Evolutionary conservation across 2,329 filamentous ascomycete genomes (phyloP).

Genomic region (Pezicula neosporulosa): DNA sequence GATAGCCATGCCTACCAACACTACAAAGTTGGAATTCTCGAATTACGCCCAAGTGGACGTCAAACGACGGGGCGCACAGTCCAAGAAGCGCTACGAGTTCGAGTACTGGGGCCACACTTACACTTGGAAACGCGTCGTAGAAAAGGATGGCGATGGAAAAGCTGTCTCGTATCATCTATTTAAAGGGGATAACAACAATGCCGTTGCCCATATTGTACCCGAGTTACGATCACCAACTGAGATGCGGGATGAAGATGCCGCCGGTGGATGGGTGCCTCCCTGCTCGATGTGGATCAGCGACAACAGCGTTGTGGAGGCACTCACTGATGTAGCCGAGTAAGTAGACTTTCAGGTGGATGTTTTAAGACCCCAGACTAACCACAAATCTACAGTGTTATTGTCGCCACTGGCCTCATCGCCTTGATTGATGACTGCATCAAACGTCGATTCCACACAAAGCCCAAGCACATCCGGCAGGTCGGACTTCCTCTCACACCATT

Average conservation of each 20-base stretch:
- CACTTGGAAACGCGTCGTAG: slow-evolving; percentile 73
- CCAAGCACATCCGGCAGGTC: slow-evolving; percentile 45
- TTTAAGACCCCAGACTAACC: slow-evolving; percentile 2
- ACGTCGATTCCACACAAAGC: slow-evolving; percentile 24
- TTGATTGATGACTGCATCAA: slow-evolving; percentile 92
- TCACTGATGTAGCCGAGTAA: slow-evolving; percentile 86
- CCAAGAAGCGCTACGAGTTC: slow-evolving; percentile 79
- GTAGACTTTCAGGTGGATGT: slow-evolving; percentile 28
- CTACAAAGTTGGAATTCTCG: slow-evolving; percentile 88
- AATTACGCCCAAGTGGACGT: slow-evolving; percentile 95
- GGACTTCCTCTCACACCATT: slow-evolving; percentile 49
- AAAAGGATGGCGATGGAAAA: slow-evolving; percentile 60
- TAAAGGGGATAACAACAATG: slow-evolving; percentile 56
- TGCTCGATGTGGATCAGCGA: slow-evolving; percentile 91
- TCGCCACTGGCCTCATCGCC: slow-evolving; percentile 84
- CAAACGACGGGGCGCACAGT: slow-evolving; percentile 61
- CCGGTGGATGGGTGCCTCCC: slow-evolving; percentile 86
- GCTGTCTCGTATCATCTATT: slow-evolving; percentile 78
- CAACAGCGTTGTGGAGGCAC: slow-evolving; percentile 57
- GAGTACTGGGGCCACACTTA: slow-evolving; percentile 91
- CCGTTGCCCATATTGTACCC: slow-evolving; percentile 82
- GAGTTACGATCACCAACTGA: slow-evolving; percentile 71
- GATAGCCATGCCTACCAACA: slow-evolving; percentile 59
- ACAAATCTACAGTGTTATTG: slow-evolving; percentile 63
- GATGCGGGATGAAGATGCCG: slow-evolving; percentile 65